Percentiles rank a stretch among this genome's conserved stretches.
These are phyloP conservation scores for Hyphopichia buzzinii DNA, from an alignment of 1,139 yeast genomes.

Conservation along the genomic window DNA sequence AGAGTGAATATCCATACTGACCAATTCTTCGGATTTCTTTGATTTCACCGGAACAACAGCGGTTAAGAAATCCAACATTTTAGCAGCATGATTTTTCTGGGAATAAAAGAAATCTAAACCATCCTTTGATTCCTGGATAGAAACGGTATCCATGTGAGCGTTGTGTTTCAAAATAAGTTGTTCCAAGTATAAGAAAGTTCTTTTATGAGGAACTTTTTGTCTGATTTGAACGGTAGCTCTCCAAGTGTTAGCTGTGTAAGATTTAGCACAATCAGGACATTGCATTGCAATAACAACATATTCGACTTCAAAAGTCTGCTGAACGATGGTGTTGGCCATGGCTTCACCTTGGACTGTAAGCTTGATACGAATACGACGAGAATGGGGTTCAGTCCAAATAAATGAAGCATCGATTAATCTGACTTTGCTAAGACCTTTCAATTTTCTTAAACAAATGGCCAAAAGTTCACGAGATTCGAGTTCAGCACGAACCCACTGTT, in stretches of 20 bases:
- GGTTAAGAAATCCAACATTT: constrained; percentile 86
- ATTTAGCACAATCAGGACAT: constrained; percentile 98
- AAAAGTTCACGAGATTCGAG: constrained; percentile 89
- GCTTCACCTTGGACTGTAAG: constrained; percentile 97
- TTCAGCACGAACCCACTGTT: constrained; percentile 88
- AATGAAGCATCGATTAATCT: constrained; percentile 91
- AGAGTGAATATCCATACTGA: constrained; percentile 89
- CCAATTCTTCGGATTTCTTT: constrained; percentile 87
- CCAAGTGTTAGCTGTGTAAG: constrained; percentile 96
- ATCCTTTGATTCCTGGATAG: constrained; percentile 88
- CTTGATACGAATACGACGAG: constrained; percentile 87
- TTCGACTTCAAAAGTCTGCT: constrained; percentile 94
- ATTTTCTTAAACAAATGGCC: constrained; percentile 83
- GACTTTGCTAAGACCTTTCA: constrained; percentile 85
- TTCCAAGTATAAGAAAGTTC: constrained; percentile 92
- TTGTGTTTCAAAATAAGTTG: constrained; percentile 90
- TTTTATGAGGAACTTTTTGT: constrained; percentile 94
- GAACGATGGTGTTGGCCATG: constrained; percentile 85
- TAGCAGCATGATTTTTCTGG: constrained; percentile 86
- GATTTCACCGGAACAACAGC: constrained; percentile 86
- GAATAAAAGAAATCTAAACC: constrained; percentile 93
- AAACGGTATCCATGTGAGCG: constrained; percentile 92
- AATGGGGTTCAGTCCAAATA: constrained; percentile 99
- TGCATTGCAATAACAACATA: constrained; percentile 94
- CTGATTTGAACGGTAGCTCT: constrained; percentile 95